A percentile compares a stretch with the other conserved stretches of the same genome.
Evolutionary conservation across 306 rosid species (phyloP).

Genomic region (Casuarina glauca): DNA sequence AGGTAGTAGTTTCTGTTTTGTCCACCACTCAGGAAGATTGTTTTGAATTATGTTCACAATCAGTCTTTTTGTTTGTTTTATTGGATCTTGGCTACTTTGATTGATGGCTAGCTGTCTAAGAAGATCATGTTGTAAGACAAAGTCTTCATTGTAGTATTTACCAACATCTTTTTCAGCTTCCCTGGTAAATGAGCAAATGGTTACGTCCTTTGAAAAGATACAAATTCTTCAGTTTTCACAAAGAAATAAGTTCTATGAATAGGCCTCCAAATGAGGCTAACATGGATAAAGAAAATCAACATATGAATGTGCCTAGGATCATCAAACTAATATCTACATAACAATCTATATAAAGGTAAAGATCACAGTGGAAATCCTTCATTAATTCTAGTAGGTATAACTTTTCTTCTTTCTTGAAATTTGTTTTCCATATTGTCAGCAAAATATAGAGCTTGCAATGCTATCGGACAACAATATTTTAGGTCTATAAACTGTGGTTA

Average conservation of each 20-base stretch:
- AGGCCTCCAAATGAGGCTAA: not conserved
- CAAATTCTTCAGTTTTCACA: not conserved
- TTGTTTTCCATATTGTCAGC: not conserved
- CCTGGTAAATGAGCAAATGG: slow-evolving; percentile 34
- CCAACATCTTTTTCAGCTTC: not conserved
- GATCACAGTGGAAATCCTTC: not conserved
- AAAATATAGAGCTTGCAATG: not conserved
- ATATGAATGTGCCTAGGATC: not conserved
- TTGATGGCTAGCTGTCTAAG: slow-evolving; percentile 49
- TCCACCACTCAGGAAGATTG: slow-evolving; percentile 61
- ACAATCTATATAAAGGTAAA: not conserved
- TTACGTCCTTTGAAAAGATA: not conserved
- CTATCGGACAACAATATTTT: not conserved
- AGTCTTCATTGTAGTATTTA: too few relatives aligned
- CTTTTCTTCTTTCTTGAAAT: not conserved
- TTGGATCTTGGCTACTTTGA: slow-evolving; percentile 29
- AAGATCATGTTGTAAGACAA: too few relatives aligned
- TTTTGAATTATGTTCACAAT: slow-evolving; percentile 42
- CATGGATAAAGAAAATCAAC: not conserved
- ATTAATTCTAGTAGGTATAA: not conserved
- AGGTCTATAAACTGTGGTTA: not conserved
- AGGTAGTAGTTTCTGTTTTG: slow-evolving; percentile 24
- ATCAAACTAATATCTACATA: not conserved
- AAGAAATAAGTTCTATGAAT: not conserved
- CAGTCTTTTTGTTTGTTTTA: slow-evolving; percentile 42